phyloP scores from a whole-genome alignment of 192 early-diverging fungal species.

The Podila minutissima region DNA sequence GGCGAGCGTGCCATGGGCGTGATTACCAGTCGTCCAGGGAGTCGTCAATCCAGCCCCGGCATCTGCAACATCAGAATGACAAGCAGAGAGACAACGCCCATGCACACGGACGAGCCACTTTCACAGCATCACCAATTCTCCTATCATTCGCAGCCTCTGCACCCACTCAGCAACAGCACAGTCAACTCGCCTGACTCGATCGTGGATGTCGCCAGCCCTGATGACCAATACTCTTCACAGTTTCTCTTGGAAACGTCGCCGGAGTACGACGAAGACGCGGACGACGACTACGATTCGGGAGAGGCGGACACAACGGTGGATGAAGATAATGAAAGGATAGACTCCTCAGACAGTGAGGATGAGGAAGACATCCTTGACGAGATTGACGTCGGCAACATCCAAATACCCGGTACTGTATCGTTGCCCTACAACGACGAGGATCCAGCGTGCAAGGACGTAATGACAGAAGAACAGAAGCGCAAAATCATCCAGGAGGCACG shows the following conservation, averaged over 20 bases:
- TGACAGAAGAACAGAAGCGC: conserved; percentile 29
- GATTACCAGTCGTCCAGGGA: conserved; percentile 33
- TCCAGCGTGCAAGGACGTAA: conserved; percentile 25
- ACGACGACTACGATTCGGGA: conserved; percentile 10
- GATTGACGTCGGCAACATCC: neutral
- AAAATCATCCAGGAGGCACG: conserved; percentile 24
- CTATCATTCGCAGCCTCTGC: neutral
- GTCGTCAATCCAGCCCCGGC: conserved; percentile 35
- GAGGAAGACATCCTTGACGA: neutral
- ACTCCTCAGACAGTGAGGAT: conserved; percentile 20
- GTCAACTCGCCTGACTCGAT: neutral
- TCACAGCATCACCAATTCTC: neutral
- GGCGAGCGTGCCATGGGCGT: conserved; percentile 46
- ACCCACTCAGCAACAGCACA: conserved; percentile 1
- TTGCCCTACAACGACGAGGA: conserved; percentile 26
- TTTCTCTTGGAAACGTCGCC: neutral
- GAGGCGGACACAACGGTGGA: conserved; percentile 35
- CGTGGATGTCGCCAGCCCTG: neutral
- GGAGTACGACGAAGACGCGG: conserved; percentile 4
- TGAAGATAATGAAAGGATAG: conserved; percentile 21
- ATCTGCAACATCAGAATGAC: neutral
- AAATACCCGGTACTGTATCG: neutral
- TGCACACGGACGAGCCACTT: neutral
- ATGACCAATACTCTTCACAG: neutral
- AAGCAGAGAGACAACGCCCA: neutral